Base-by-base conservation (phyloP, 75 land plant genomes). In the Selaginella tamariscina region DNA sequence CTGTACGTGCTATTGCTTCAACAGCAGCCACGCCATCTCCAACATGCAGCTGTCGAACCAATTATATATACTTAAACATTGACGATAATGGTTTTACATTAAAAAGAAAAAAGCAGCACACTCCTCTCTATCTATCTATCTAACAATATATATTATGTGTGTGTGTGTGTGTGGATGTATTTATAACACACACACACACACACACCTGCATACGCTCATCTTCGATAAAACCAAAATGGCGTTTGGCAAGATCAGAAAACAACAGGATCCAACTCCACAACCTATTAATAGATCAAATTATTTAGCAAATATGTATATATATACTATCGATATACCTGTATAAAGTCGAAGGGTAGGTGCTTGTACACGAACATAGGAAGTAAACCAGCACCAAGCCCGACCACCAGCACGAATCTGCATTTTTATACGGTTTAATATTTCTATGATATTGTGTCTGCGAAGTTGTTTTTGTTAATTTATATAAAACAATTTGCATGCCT, bases 381-480 rank as follows among this genome's bases (percentile, higher is more conserved):
- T 21, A 92, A 81, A 32, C 98, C 98, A 39, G 95, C 98, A 56
- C 98, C 98, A 65, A 92, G 90, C 31, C 98, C 98, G 66, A 92
- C 77, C 1, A 92, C 69, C 67, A 74, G 68, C 24, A 71, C 69
- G 23, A 29, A 21, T 18, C 27, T 30, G 56, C 2, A 22, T 32
- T 32, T 33, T 33, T 21, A 18, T 31, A n/a, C 21, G n/a, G 13
- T 39, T 55, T 24, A 66, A 56, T 56, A 1, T 66, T 55, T 55
- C 20, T n/a, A 66, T 22, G 24, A 66, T 22, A 20, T 8, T 60
- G 24, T 9, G n/a, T 9, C 24, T 60, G 15, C 24, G 9, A n/a
- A 9, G n/a, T 60, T 60, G 23, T 8, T 24, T n/a, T 20, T 20
- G 24, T 24, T n/a, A 9, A 8, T 60, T 20, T 20, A 49, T 66